These are phyloP conservation scores for Cytidiella melzeri DNA, from an alignment of 768 basidiomycete genomes.

Conservation along the genomic window DNA sequence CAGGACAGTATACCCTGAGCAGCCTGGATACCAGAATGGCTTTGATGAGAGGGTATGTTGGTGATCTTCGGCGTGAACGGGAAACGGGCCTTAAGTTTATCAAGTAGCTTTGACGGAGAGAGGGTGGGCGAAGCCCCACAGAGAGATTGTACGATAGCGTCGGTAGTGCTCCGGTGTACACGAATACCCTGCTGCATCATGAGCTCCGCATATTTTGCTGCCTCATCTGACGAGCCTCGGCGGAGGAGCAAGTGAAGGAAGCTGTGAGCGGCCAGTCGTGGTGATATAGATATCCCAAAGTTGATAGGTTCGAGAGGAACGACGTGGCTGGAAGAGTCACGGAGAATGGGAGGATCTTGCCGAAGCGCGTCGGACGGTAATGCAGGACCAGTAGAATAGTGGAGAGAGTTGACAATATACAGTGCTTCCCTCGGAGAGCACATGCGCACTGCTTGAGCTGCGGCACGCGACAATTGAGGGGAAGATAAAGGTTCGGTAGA, in stretches of 20 bases:
- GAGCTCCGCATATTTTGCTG: constrained; percentile 39
- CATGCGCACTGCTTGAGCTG: constrained; percentile 44
- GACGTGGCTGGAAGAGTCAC: constrained; percentile 17
- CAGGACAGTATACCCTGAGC: constrained; percentile 47
- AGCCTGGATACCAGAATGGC: constrained; percentile 36
- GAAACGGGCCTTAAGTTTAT: constrained; percentile 14
- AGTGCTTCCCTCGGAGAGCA: constrained; percentile 37
- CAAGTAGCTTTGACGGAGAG: not conserved
- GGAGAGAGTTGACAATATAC: constrained; percentile 53
- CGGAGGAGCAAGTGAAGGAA: constrained; percentile 63
- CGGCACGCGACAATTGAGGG: constrained; percentile 28
- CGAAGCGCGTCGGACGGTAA: constrained; percentile 6
- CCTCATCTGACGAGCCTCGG: constrained; percentile 39
- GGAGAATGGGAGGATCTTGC: not conserved
- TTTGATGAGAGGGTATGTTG: not conserved
- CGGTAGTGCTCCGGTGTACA: constrained; percentile 44
- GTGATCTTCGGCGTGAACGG: constrained; percentile 11
- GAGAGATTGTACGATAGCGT: constrained; percentile 33
- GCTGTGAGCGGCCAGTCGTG: constrained; percentile 55
- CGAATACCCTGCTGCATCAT: constrained; percentile 51
- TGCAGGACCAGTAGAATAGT: constrained; percentile 31
- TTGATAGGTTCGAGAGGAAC: constrained; percentile 36
- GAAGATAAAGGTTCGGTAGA: constrained; percentile 12
- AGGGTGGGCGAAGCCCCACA: not conserved
- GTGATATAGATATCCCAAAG: constrained; percentile 46